A percentile compares a stretch with the other conserved stretches of the same genome.
phyloP scores from a whole-genome alignment of 2,329 filamentous ascomycete genomes.

The Malbranchea zuffiana region DNA sequence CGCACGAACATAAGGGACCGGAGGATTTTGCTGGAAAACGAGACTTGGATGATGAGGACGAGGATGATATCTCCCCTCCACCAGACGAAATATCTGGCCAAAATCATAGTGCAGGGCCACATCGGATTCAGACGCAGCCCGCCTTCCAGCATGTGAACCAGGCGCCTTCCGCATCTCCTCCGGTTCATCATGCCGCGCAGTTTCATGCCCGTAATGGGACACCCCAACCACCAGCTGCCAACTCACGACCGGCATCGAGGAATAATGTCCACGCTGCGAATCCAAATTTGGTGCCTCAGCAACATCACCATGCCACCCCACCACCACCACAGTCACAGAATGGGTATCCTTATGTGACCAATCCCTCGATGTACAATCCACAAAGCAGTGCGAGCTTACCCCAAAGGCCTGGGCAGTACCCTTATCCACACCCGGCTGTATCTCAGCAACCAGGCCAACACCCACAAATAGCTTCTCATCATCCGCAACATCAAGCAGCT shows the following conservation, averaged over 20 bases:
- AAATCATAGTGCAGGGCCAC: constrained; percentile 42
- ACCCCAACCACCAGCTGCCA: constrained; percentile 55
- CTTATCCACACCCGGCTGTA: constrained; percentile 24
- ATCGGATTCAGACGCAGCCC: constrained; percentile 36
- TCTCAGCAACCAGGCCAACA: constrained; percentile 18
- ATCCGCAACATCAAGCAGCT: constrained; percentile 5
- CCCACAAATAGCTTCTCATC: constrained; percentile 1
- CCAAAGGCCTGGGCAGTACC: constrained; percentile 34
- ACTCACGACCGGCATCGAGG: constrained; percentile 67
- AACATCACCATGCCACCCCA: constrained; percentile 46
- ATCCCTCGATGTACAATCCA: constrained; percentile 73
- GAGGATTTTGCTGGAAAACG: constrained; percentile 76
- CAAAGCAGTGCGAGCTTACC: constrained; percentile 40
- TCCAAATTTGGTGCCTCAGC: constrained; percentile 59
- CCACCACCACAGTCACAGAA: constrained; percentile 47
- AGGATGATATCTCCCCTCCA: constrained; percentile 62
- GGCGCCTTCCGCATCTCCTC: constrained; percentile 78
- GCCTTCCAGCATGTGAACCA: constrained; percentile 50
- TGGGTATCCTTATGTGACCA: constrained; percentile 74
- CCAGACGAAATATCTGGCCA: constrained; percentile 51
- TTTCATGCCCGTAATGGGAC: constrained; percentile 67
- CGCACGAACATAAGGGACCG: constrained; percentile 94
- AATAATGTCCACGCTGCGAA: constrained; percentile 67
- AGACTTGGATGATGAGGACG: constrained; percentile 70
- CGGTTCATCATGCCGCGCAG: constrained; percentile 64